Conservation (phyloP, 495 filamentous ascomycete genomes). For the Clavariopsis aquatica region DNA sequence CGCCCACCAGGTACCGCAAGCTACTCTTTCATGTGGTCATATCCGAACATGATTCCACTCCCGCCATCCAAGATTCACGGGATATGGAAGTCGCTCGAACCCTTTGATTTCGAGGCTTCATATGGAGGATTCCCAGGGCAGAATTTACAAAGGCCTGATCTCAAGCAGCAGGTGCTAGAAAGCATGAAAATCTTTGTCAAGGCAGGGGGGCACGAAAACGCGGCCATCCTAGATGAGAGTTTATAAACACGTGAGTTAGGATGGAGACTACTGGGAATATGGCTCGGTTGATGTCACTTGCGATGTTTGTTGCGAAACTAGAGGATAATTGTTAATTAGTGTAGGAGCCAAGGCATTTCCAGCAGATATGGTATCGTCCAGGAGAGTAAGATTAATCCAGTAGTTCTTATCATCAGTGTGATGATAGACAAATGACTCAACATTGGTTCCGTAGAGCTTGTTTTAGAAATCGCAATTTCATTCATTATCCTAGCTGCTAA, state of each 20-base stretch:
- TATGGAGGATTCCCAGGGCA: slow-evolving; percentile 64
- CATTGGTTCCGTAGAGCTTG: neutral
- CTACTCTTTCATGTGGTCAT: slow-evolving; percentile 76
- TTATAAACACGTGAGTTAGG: neutral
- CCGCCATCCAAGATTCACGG: slow-evolving; percentile 54
- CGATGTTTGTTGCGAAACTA: no score
- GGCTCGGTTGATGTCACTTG: no score
- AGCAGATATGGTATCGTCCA: no score
- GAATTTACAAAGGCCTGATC: slow-evolving; percentile 57
- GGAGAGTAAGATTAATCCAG: no score
- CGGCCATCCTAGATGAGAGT: slow-evolving; percentile 19
- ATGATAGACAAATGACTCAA: no score
- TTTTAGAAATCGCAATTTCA: slow-evolving; percentile 1
- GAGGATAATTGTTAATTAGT: no score
- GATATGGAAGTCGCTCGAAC: slow-evolving; percentile 56
- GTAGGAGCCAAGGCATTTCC: no score
- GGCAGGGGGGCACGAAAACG: slow-evolving; percentile 28
- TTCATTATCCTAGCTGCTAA: slow-evolving; percentile 1
- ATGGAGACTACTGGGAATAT: neutral
- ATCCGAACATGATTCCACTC: slow-evolving; percentile 79
- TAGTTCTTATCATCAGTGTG: no score
- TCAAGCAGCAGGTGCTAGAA: slow-evolving; percentile 67
- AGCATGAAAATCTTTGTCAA: slow-evolving; percentile 70
- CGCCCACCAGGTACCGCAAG: slow-evolving; percentile 59
- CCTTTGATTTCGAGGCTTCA: slow-evolving; percentile 62